A percentile compares a stretch with the other conserved stretches of the same genome.
Conservation (phyloP, 164 flowering plant species). For the Platanus orientalis region DNA sequence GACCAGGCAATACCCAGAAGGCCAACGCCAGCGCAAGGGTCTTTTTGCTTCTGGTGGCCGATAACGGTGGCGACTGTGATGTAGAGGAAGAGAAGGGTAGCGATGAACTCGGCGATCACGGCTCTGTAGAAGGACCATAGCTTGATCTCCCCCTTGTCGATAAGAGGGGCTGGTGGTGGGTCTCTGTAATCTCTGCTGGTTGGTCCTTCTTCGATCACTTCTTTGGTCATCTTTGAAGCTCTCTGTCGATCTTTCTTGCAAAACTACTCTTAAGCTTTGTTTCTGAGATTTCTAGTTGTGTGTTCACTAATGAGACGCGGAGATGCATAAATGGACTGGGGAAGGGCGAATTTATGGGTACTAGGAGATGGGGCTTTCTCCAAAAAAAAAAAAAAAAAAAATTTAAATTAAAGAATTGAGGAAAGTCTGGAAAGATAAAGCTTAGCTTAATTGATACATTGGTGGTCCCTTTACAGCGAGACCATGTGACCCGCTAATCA, state of each 20-base stretch:
- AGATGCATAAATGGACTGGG: neutral
- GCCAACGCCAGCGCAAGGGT: slow-evolving; percentile 57
- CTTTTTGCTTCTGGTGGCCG: slow-evolving; percentile 51
- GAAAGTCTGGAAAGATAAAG: neutral
- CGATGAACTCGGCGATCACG: too few species aligned
- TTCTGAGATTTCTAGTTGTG: neutral
- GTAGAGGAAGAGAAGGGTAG: slow-evolving; percentile 75
- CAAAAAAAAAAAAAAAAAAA: too few species aligned
- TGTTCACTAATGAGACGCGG: neutral
- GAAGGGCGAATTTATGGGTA: neutral
- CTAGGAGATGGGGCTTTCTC: neutral
- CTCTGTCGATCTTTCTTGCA: too few species aligned
- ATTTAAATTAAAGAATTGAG: too few species aligned
- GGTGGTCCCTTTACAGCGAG: neutral
- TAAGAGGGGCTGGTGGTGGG: slow-evolving; percentile 72
- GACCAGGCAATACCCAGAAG: slow-evolving; percentile 79
- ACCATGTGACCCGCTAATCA: neutral
- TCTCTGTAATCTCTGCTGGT: slow-evolving; percentile 59
- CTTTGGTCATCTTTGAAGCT: slow-evolving; percentile 38
- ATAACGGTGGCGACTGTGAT: slow-evolving; percentile 65
- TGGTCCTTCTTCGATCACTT: slow-evolving; percentile 43
- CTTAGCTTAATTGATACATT: neutral
- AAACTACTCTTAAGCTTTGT: too few species aligned
- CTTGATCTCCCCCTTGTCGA: slow-evolving; percentile 53
- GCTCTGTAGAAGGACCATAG: slow-evolving; percentile 80